Conservation (phyloP, 1,284 basidiomycete genomes). For the Moesziomyces sp. region DNA sequence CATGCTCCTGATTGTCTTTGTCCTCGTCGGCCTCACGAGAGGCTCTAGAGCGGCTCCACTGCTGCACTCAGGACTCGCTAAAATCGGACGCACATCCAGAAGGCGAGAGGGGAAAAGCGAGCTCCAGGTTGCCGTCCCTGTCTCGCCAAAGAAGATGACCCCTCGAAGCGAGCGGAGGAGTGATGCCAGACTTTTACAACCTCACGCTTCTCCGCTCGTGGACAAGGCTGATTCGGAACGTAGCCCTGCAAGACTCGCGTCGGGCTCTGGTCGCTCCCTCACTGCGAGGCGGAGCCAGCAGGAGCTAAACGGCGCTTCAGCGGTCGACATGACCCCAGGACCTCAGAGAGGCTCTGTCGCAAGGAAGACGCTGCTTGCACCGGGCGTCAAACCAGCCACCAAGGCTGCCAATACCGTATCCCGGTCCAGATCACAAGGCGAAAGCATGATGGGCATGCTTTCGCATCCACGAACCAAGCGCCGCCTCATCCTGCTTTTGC, state of each 20-base stretch:
- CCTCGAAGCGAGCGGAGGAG: constrained; percentile 6
- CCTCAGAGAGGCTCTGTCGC: no score
- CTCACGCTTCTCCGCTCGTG: constrained; percentile 1
- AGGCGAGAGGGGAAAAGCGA: constrained; percentile 16
- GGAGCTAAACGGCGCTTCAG: neutral
- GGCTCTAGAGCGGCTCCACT: constrained; percentile 72
- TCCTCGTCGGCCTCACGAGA: constrained; percentile 85
- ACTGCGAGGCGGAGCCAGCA: neutral
- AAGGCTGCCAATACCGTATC: neutral
- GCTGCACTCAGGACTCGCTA: constrained; percentile 45
- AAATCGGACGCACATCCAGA: constrained; percentile 27
- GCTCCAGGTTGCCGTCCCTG: constrained; percentile 3
- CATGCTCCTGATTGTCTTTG: constrained; percentile 79
- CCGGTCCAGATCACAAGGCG: constrained; percentile 6
- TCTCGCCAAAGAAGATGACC: constrained; percentile 15
- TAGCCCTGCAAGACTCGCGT: neutral
- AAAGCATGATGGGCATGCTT: constrained; percentile 15
- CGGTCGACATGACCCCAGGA: no score
- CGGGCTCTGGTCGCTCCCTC: neutral
- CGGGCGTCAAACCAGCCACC: neutral
- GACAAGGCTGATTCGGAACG: constrained; percentile 2
- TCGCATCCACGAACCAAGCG: constrained; percentile 25
- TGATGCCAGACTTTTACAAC: neutral
- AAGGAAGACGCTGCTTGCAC: neutral
- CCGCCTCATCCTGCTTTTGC: constrained; percentile 25